Evolutionary conservation across 2,329 filamentous ascomycete genomes (phyloP).

Genomic region (Fusarium duplospermum): DNA sequence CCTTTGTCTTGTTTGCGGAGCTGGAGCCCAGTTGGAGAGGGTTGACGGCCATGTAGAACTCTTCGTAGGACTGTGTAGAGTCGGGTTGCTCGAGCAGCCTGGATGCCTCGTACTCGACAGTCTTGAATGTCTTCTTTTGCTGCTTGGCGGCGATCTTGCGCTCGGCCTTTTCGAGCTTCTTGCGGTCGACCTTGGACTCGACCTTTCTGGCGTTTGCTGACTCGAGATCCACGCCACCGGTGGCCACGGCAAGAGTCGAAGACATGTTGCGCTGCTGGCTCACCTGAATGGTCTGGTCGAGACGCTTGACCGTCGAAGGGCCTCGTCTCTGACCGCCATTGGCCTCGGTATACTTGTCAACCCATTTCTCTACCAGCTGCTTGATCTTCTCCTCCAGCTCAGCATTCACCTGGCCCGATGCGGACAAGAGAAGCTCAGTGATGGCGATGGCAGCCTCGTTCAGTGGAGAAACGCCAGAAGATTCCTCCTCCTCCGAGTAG

Average conservation of each 20-base stretch:
- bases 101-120: slow-evolving; percentile 96
- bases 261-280: slow-evolving; percentile 95
- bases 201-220: slow-evolving; percentile 93
- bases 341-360: slow-evolving; percentile 79
- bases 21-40: slow-evolving; percentile 85
- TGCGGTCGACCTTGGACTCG: slow-evolving; percentile 96
- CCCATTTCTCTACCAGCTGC: slow-evolving; percentile 89
- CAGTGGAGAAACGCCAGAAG: slow-evolving; percentile 78
- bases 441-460: slow-evolving; percentile 86
- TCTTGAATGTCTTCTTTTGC: slow-evolving; percentile 98
- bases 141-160: slow-evolving; percentile 98
- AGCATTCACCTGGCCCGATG: slow-evolving; percentile 83
- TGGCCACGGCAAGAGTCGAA: slow-evolving; percentile 89
- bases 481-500: slow-evolving; percentile 80
- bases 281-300: slow-evolving; percentile 96
- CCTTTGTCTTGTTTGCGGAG: slow-evolving; percentile 90
- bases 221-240: slow-evolving; percentile 88
- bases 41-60: slow-evolving; percentile 99
- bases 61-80: slow-evolving; percentile 91
- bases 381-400: slow-evolving; percentile 82
- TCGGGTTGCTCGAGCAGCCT: slow-evolving; percentile 86
- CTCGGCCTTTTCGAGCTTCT: slow-evolving; percentile 99
- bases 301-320: slow-evolving; percentile 81
- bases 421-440: slow-evolving; percentile 90
- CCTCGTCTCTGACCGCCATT: slow-evolving; percentile 78